Evolutionary conservation across 1,284 basidiomycete genomes (phyloP), one percentile per base, ranked within the genome.

Genomic region (Cryptococcus wingfieldii): DNA sequence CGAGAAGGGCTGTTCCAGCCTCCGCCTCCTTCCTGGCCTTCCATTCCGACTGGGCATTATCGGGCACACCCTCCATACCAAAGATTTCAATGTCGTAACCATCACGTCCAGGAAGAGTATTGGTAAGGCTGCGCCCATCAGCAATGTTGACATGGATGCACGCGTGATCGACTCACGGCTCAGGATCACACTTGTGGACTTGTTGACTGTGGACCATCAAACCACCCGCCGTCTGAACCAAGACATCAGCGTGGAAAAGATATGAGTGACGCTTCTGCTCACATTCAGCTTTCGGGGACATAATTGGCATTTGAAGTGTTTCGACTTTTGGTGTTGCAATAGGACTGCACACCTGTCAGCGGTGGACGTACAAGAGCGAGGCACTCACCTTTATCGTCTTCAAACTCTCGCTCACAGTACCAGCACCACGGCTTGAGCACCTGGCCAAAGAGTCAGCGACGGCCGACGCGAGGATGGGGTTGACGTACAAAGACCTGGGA

Each of bases 71-170:
- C 72, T 95, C 94, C 96, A 99, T 98, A 27, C 96, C 95, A 70
- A 98, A 98, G 56, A 99, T 98, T 77, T 99, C 96, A 51, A 98
- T 88, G 74, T 98, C 95, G 70, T 98, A 98, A 2, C 94, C 92
- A 77, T 97, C 95, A 42, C 96, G 85, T 9, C 93, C 95, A 3
- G 94, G 93, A 0, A 98, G 80, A 0, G 95, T 94, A 75, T 98
- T 98, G 56, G 97, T 94, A 37, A 98, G 90, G 28, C 92, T 90
- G 49, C 81, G 19, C 51, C 18, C 9, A 25, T 5, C 37, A 28
- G 51, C 48, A 8, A 53, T 47, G 14, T 34, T 23, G 5, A 6
- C 10, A 8, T 13, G 46, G 31, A 50, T 63, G 51, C 9, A 47
- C 23, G 23, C 44, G 56, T 18, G 38, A 16, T 13, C 9, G 5